Evolutionary conservation across 768 basidiomycete genomes (phyloP), one percentile per base, ranked within the genome.

Genomic region (Boletus eberwhitei): DNA sequence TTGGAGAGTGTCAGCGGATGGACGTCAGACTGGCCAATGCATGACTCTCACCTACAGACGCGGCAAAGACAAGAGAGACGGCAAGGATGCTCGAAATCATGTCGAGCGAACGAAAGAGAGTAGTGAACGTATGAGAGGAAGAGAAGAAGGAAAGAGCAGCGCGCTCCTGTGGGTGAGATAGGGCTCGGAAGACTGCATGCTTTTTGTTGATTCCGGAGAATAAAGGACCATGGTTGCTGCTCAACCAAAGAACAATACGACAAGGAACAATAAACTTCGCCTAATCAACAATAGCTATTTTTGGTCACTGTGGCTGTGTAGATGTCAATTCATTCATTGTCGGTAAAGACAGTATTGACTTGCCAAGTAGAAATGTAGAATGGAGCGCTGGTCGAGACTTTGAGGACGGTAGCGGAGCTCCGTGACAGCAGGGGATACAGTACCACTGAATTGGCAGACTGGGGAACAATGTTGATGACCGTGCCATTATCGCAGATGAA

Each of bases 401-500:
- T 24, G 24, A 24, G 24, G n/a, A n/a, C n/a, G n/a, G n/a, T n/a
- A n/a, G n/a, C n/a, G n/a, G 17, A 48, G 24, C 22, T 17, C 35
- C 5, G 2, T 47, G 21, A 34, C 19, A 22, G 16, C n/a, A n/a
- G n/a, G n/a, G n/a, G n/a, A n/a, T n/a, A n/a, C n/a, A n/a, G n/a
- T n/a, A n/a, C n/a, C n/a, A n/a, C n/a, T n/a, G n/a, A n/a, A n/a
- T n/a, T n/a, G n/a, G n/a, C n/a, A n/a, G n/a, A n/a, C n/a, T n/a
- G n/a, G n/a, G n/a, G n/a, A n/a, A n/a, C n/a, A n/a, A 70, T 42
- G 24, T 79, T 70, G 32, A 86, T 60, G 41, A 80, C 68, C 16
- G 64, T 75, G 24, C 85, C 84, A 61, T 85, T 77, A 57, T 87
- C 84, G 44, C 79, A 79, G 44, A 87, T 85, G 66, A 86, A 87